Conservation (phyloP, 2,329 filamentous ascomycete species). For the Proliferodiscus dingleyae region DNA sequence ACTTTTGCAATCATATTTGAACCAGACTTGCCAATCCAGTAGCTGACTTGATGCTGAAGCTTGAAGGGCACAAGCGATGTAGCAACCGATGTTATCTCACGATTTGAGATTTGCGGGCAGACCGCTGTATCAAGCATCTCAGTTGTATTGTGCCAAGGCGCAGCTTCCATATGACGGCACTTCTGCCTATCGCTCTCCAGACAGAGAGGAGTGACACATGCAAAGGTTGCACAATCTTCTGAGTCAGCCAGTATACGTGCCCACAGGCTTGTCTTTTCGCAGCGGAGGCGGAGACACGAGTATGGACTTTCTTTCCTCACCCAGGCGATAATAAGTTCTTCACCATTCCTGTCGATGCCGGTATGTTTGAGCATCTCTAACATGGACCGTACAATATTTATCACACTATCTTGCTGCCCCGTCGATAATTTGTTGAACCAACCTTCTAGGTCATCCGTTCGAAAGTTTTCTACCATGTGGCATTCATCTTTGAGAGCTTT, state of each 20-base stretch:
- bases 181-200: constrained; percentile 9
- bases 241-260: constrained; percentile 16
- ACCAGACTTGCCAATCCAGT: background rate
- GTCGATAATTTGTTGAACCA: constrained; percentile 5
- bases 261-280: constrained; percentile 15
- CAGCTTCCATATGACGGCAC: constrained; percentile 1
- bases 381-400: constrained; percentile 8
- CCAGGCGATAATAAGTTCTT: constrained; percentile 11
- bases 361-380: constrained; percentile 12
- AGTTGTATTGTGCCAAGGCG: constrained; percentile 6
- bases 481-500: background rate
- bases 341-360: constrained; percentile 5
- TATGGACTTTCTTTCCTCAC: constrained; percentile 1
- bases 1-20: background rate
- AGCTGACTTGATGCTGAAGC: constrained; percentile 2
- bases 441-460: background rate
- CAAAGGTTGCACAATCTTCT: constrained; percentile 19
- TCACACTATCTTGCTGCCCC: background rate
- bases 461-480: constrained; percentile 3
- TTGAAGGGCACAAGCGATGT: constrained; percentile 1
- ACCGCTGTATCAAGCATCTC: constrained; percentile 7
- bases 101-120: constrained; percentile 5
- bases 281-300: constrained; percentile 8
- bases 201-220: constrained; percentile 12
- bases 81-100: background rate